Evolutionary conservation across 192 early-diverging fungal genomes (phyloP), one percentile per base, ranked within the genome.

Genomic region (Rhizoclosmatium globosum): DNA sequence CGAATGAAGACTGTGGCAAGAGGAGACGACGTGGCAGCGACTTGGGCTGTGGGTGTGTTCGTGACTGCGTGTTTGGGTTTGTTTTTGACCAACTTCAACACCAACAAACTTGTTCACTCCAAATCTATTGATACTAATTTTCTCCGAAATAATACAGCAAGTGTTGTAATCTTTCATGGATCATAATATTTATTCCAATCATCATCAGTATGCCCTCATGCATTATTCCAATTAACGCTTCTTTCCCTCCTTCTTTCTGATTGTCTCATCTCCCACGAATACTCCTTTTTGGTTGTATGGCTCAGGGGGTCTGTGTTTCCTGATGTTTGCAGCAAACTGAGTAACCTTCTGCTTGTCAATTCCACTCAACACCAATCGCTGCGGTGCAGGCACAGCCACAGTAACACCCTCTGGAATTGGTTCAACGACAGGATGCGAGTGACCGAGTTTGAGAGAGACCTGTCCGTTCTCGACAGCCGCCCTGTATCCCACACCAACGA

Each of bases 281-380:
- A 98, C 95, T 74, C 98, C 98, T 90, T 99, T 99, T 84, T 97
- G 96, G 87, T 99, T 99, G 79, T 98, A 99, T 46, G 98, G 98
- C 87, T 99, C 98, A 45, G 98, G 98, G 77, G 90, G 91, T 85
- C 94, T 91, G 92, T 93, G 95, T 78, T 91, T 89, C 67, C 95
- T 89, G 72, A 99, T 94, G 79, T 92, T 93, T 53, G 96, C 94
- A 3, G 98, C 98, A 84, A 97, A 95, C 84, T 94, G 91, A 69
- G 94, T 96, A 50, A 99, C 89, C 64, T 88, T 84, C 71, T 92
- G 90, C 76, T 91, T 77, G 84, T 98, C 94, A 50, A 83, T 92
- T 43, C 96, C 94, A 60, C 87, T 88, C 71, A 99, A 83, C 56
- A 97, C 77, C 45, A 99, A 89, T 48, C 94, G 91, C 42, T 94